Conservation (phyloP, 257 asterid species). For the Plantago major region DNA sequence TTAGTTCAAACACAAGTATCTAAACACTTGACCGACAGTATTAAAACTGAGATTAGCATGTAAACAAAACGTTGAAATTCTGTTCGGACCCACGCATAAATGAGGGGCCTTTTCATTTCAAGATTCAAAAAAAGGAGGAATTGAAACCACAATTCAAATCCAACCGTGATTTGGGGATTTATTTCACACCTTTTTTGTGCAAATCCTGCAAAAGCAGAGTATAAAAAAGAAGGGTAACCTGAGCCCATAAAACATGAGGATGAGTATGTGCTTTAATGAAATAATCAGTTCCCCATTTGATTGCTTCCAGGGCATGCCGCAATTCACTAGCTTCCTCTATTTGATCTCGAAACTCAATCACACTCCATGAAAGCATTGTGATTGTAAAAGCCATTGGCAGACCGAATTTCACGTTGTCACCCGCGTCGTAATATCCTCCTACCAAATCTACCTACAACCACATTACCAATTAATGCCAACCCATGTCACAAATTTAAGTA, state of each 20-base stretch:
- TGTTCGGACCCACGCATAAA: too few relatives aligned
- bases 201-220: neutral
- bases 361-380: constrained; percentile 53
- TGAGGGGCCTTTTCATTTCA: too few relatives aligned
- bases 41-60: too few relatives aligned
- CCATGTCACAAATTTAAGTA: too few relatives aligned
- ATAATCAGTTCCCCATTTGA: constrained; percentile 83
- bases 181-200: neutral
- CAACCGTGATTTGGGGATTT: constrained; percentile 1
- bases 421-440: constrained; percentile 62
- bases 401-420: constrained; percentile 56
- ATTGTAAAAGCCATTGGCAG: constrained; percentile 61
- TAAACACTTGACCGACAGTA: neutral
- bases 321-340: constrained; percentile 43
- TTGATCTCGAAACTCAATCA: constrained; percentile 33
- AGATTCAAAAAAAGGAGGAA: neutral
- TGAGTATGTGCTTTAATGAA: constrained; percentile 70
- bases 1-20: too few relatives aligned
- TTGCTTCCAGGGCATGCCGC: constrained; percentile 54
- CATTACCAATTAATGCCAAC: too few relatives aligned
- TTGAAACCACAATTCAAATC: neutral
- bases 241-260: constrained; percentile 57
- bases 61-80: too few relatives aligned
- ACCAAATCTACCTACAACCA: constrained; percentile 46
- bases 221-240: constrained; percentile 15